Base-by-base conservation (phyloP, 768 basidiomycete genomes). In the Suillus weaverae region DNA sequence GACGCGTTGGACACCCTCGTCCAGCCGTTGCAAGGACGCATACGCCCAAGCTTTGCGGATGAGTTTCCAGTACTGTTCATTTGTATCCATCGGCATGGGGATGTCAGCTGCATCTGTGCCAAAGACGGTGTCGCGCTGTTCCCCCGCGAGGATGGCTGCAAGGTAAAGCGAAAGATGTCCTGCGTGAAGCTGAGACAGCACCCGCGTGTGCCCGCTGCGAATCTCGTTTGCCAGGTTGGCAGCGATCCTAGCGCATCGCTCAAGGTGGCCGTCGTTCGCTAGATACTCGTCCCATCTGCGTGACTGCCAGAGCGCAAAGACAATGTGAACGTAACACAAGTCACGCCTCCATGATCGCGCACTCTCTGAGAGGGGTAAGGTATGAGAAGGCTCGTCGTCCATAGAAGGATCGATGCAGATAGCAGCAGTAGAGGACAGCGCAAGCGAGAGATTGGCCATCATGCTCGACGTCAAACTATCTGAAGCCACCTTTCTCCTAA, bases 291-390 rank as follows among this genome's bases (percentile, higher is more conserved):
- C 18, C 53, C 53, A 54, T 11, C 20, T n/a, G 20, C 10, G 5
- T 0, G 18, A 10, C 32, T 54, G 53, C 18, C 4, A 32, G 20
- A 62, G 46, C 22, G 62, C 32, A 38, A 62, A 56, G 14, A 62
- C 33, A 1, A 62, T 56, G 11, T 56, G 32, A 16, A 56, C 16
- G 22, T 62, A 62, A 30, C 62, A 59, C 9, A 62, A 18, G 32
- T 62, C 62, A 14, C 51, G 50, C 20, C 41, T 38, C 2, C 1
- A 33, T 33, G 53, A 33, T 32, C 10, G 53, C 18, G 32, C 32
- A 18, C 18, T 54, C 5, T 33, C 53, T 0, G 53, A 33, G 20
- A 54, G 53, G 5, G 53, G 32, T 1, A 54, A 20, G 10, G 18
- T 3, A 33, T 5, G 20, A 6, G 32, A 33, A 3, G 53, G 4